Evolutionary conservation across 108 stramenopile species (phyloP), one percentile per base, ranked within the genome.

Genomic region (Stephanodiscus minutulus): DNA sequence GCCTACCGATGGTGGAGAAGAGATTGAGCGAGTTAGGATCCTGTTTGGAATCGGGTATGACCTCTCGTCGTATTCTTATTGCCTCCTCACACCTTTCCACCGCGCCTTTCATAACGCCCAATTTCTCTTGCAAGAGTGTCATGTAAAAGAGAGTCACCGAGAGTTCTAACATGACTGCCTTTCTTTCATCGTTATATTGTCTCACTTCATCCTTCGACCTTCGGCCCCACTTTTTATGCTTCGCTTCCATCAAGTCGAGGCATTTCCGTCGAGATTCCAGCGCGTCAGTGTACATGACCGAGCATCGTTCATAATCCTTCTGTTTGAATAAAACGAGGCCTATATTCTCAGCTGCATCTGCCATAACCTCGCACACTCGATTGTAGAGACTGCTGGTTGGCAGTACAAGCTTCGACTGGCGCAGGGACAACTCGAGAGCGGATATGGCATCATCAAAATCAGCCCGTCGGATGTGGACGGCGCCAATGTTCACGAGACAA

Each of bases 301-400:
- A 77, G 35, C 76, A 77, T 57, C 55, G 29, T 17, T 64, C 72
- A 33, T 55, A 82, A 4, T 77, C 49, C 48, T 78, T 78, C 66
- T 61, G 31, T 63, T 82, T 78, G 43, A 72, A 78, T 17, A 60
- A 49, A 39, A 82, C 72, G 21, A 82, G 76, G 0, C 81, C 81
- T 52, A 61, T 58, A 57, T 82, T 82, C 65, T 82, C 77, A 12
- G 68, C 48, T 27, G 77, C 81, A 73, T 82, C 81, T 12, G 76
- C 77, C 72, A 68, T 48, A 21, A 78, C 73, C 44, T 77, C 81
- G 53, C 66, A 73, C 0, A 68, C 56, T 36, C 72, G 59, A 61
- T 73, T 53, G 57, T 80, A 73, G 50, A 73, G 62, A 44, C 22
- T 63, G 46, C 79, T 69, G 15, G 39, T 54, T 12, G 46, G 36